Percentiles rank a stretch among this genome's conserved stretches.
These are phyloP conservation scores for Dentipellis sp. DNA, from an alignment of 768 basidiomycete genomes.

Conservation along the genomic window DNA sequence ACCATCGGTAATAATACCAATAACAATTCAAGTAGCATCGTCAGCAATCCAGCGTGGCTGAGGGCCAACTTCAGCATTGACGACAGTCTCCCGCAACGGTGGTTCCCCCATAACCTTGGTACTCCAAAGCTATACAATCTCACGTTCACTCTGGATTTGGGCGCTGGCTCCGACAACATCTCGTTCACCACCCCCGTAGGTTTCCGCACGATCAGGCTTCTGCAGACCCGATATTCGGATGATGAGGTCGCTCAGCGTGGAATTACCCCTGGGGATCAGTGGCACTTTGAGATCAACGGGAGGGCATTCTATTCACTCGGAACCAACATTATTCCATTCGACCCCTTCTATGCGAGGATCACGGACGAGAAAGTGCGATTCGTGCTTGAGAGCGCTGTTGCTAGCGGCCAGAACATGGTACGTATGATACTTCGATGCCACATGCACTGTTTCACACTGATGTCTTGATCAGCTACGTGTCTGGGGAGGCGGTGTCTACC, in stretches of 20 bases:
- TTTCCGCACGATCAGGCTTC: constrained; percentile 49
- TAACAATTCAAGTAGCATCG: constrained; percentile 2
- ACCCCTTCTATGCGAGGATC: constrained; percentile 47
- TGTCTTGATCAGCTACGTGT: constrained; percentile 34
- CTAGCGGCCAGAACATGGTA: constrained; percentile 54
- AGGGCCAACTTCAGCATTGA: constrained; percentile 36
- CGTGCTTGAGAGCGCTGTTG: constrained; percentile 46
- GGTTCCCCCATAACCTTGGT: constrained; percentile 49
- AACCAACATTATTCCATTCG: constrained; percentile 53
- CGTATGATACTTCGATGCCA: constrained; percentile 7
- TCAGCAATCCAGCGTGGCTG: constrained; percentile 28
- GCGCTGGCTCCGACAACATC: constrained; percentile 5
- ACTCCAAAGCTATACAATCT: constrained; percentile 47
- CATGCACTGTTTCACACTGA: too few relatives aligned
- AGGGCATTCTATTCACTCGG: constrained; percentile 45
- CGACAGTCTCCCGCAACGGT: constrained; percentile 36
- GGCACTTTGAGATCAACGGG: constrained; percentile 53
- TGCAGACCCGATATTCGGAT: constrained; percentile 37
- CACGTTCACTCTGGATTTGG: constrained; percentile 29
- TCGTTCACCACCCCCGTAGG: constrained; percentile 39
- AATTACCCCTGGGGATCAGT: constrained; percentile 51
- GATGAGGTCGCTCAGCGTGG: constrained; percentile 35
- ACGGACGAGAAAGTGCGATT: constrained; percentile 42
- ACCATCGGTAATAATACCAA: constrained; percentile 10
- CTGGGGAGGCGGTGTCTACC: constrained; percentile 51